These are phyloP conservation scores for Leishmania tarentolae DNA, from an alignment of 208 protist species.

Conservation along the genomic window DNA sequence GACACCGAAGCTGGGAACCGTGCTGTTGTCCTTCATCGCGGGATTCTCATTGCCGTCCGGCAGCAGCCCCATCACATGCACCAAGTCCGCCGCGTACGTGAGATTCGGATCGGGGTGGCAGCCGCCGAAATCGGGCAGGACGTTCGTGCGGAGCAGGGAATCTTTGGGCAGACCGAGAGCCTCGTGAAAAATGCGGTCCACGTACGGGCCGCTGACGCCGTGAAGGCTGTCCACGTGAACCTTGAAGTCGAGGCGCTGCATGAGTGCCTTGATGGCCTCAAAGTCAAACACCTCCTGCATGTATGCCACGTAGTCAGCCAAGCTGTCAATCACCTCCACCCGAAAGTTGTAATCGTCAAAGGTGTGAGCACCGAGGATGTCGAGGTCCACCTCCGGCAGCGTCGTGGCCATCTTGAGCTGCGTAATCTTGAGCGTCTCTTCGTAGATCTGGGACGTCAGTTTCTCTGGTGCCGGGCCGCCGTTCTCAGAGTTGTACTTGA, in stretches of 20 bases:
- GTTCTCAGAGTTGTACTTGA: slow-evolving; percentile 98
- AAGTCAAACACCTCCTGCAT: slow-evolving; percentile 97
- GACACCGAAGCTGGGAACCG: slow-evolving; percentile 92
- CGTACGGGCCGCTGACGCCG: slow-evolving; percentile 96
- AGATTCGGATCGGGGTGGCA: slow-evolving; percentile 98
- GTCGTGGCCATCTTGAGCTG: slow-evolving; percentile 58
- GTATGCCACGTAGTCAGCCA: slow-evolving; percentile 89
- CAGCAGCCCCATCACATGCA: slow-evolving; percentile 84
- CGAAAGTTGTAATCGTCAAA: slow-evolving; percentile 49
- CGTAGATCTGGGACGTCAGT: slow-evolving; percentile 94
- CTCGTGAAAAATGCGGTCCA: slow-evolving; percentile 90
- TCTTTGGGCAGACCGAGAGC: slow-evolving; percentile 76
- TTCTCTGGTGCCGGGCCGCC: slow-evolving; percentile 96
- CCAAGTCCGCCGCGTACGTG: slow-evolving; percentile 95
- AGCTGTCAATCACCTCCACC: slow-evolving; percentile 93
- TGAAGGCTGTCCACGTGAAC: slow-evolving; percentile 94
- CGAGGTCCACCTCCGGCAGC: slow-evolving; percentile 59
- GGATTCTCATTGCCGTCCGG: slow-evolving; percentile 50
- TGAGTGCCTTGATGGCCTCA: slow-evolving; percentile 62
- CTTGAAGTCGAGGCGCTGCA: slow-evolving; percentile 83
- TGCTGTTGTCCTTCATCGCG: slow-evolving; percentile 11
- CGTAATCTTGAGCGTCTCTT: slow-evolving; percentile 81
- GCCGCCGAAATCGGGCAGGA: slow-evolving; percentile 94
- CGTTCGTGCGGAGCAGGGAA: slow-evolving; percentile 57
- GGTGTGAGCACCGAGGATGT: slow-evolving; percentile 47